phyloP scores from a whole-genome alignment of 2,329 filamentous ascomycete genomes.

The Rutstroemia sp. region DNA sequence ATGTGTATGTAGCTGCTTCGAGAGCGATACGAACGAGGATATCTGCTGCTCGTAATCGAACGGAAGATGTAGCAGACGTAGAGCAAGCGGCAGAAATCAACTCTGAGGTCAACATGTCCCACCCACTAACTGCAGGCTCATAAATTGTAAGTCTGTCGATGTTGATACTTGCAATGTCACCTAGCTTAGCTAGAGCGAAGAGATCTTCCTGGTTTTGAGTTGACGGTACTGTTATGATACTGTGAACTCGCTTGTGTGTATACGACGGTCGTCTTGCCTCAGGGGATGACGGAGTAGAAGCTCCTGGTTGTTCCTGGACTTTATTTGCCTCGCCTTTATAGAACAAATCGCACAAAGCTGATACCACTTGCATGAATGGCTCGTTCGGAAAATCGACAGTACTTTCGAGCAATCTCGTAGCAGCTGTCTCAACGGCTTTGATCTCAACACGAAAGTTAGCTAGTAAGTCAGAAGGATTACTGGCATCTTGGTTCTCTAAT shows the following conservation, averaged over 20 bases:
- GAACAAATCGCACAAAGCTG: constrained; percentile 67
- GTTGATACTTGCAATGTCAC: constrained; percentile 67
- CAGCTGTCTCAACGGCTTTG: constrained; percentile 80
- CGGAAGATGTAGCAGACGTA: constrained; percentile 39
- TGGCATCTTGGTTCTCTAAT: constrained; percentile 36
- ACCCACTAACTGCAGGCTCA: constrained; percentile 63
- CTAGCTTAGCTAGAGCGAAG: constrained; percentile 66
- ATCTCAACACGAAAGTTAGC: constrained; percentile 74
- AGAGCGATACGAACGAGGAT: constrained; percentile 53
- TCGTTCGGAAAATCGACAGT: constrained; percentile 83
- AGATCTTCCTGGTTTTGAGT: constrained; percentile 54
- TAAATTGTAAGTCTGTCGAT: constrained; percentile 65
- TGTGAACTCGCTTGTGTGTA: constrained; percentile 33
- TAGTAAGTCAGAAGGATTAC: constrained; percentile 35
- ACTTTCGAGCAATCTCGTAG: constrained; percentile 80
- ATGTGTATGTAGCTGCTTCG: constrained; percentile 50
- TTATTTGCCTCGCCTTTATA: constrained; percentile 29
- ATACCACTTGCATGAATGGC: constrained; percentile 70
- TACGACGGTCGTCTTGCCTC: constrained; percentile 21
- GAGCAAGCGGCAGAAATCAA: constrained; percentile 46
- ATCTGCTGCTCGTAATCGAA: constrained; percentile 55
- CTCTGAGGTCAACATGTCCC: constrained; percentile 57
- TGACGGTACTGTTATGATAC: constrained; percentile 39
- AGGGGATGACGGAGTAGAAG: constrained; percentile 19
- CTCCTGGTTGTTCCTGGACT: constrained; percentile 20